phyloP scores from a whole-genome alignment of 805 yeast species.

The Cyberlindnera mycetangii region DNA sequence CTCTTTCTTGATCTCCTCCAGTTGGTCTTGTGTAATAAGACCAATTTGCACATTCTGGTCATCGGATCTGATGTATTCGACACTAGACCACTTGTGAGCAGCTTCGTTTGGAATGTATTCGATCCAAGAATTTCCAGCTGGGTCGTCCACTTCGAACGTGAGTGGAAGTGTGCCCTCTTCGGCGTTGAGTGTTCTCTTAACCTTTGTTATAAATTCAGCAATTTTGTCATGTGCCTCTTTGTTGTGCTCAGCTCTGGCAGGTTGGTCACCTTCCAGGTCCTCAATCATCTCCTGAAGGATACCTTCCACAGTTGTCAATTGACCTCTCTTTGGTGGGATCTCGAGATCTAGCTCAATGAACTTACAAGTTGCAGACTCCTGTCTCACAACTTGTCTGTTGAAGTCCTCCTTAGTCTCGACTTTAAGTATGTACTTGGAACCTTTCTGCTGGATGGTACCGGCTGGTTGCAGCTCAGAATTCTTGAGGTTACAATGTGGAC shows the following conservation, averaged over 20 bases:
- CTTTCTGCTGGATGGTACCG: slow-evolving; percentile 84
- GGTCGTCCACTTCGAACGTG: slow-evolving; percentile 82
- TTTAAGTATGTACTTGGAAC: slow-evolving; percentile 66
- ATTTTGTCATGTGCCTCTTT: slow-evolving; percentile 78
- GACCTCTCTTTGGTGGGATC: slow-evolving; percentile 94
- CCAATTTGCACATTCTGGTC: slow-evolving; percentile 88
- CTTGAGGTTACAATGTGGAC: slow-evolving; percentile 91
- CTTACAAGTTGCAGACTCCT: slow-evolving; percentile 77
- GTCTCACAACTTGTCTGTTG: slow-evolving; percentile 87
- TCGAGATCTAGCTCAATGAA: slow-evolving; percentile 87
- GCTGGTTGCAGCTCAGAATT: slow-evolving; percentile 97
- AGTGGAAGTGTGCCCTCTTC: slow-evolving; percentile 69
- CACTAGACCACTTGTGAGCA: slow-evolving; percentile 84
- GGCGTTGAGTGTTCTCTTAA: slow-evolving; percentile 60
- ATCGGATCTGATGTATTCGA: slow-evolving; percentile 77
- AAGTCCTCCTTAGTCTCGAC: slow-evolving; percentile 71
- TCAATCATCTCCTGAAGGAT: slow-evolving; percentile 76
- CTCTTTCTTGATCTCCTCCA: slow-evolving; percentile 35
- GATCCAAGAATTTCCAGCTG: slow-evolving; percentile 97
- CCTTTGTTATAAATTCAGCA: slow-evolving; percentile 60
- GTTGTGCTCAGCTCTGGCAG: slow-evolving; percentile 66
- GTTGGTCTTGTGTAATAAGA: slow-evolving; percentile 59
- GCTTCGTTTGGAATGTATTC: slow-evolving; percentile 86
- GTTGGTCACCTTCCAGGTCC: slow-evolving; percentile 80
- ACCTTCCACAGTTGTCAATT: slow-evolving; percentile 90